Evolutionary conservation across 495 filamentous ascomycete species (phyloP), one percentile per base, ranked within the genome.

Genomic region (Tuber melanosporum): DNA sequence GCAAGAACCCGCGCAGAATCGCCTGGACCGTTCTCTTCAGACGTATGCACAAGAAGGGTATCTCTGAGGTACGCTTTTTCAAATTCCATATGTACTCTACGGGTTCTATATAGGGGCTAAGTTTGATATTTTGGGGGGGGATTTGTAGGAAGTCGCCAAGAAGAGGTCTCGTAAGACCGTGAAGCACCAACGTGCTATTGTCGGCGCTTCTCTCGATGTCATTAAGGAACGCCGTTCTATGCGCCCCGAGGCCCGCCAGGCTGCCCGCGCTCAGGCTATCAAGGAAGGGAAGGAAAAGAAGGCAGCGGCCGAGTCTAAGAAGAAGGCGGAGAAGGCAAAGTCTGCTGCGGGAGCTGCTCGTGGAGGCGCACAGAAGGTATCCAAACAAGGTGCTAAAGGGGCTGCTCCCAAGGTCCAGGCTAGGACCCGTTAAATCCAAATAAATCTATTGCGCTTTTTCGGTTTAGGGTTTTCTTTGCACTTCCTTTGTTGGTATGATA

Each of bases 321-420:
- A 99, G 93, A 98, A 98, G 93, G 91, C 92, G 69, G 96, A 98
- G 88, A 99, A 99, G 93, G 95, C 95, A 80, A 99, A 98, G 93
- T 88, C 79, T 82, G 95, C 94, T 78, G 90, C 91, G 77, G 80
- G 83, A 70, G 89, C 90, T 72, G 88, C 91, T 84, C 91, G 92
- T 87, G 94, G 94, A 80, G 88, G 93, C 87, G 87, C 88, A 77
- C 89, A 91, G 85, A 92, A 97, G 86, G 88, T 90, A 85, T 92
- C 93, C 89, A 99, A 99, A 92, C 94, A 97, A 90, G 94, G 94
- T 81, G 93, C 93, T 46, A 97, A 95, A 90, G 95, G 96, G 82
- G 90, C 94, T 83, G 90, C 90, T 81, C 86, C 86, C 82, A 98
- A 98, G 92, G 91, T 93, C 78, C 88, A 90, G 84, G 92, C 93